phyloP scores from a whole-genome alignment of 352 stramenopile species.

The Pythium pyrilobum region DNA sequence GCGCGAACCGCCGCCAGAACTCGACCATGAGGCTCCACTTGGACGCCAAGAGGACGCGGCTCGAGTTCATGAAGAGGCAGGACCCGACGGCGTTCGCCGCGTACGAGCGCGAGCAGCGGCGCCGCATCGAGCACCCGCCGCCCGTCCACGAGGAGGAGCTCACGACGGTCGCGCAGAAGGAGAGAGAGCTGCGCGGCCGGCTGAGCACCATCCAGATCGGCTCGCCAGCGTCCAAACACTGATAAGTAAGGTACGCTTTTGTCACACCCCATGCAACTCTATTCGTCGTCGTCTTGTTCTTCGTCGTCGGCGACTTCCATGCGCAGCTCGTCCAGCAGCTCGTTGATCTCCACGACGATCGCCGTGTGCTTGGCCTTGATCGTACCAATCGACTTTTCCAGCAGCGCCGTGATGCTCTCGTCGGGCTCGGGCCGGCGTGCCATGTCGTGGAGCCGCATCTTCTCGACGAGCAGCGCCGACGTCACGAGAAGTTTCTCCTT shows the following conservation, averaged over 20 bases:
- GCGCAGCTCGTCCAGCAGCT: slow-evolving; percentile 63
- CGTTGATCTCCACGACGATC: slow-evolving; percentile 74
- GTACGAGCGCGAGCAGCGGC: slow-evolving; percentile 39
- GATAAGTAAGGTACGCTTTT: not conserved
- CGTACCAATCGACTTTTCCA: slow-evolving; percentile 53
- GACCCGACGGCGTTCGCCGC: slow-evolving; percentile 47
- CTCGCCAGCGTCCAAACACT: slow-evolving; percentile 1
- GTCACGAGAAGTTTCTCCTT: slow-evolving; percentile 83
- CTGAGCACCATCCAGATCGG: slow-evolving; percentile 42
- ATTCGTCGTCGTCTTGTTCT: slow-evolving; percentile 22
- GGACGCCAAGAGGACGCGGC: slow-evolving; percentile 62
- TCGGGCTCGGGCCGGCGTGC: slow-evolving; percentile 34
- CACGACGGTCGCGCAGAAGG: slow-evolving; percentile 39
- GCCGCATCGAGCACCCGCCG: slow-evolving; percentile 40
- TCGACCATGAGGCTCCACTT: slow-evolving; percentile 74
- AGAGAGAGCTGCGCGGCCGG: slow-evolving; percentile 46
- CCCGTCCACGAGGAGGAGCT: slow-evolving; percentile 48
- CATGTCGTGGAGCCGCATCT: slow-evolving; percentile 58
- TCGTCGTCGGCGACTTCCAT: slow-evolving; percentile 60
- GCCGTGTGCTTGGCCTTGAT: slow-evolving; percentile 52
- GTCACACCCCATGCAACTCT: not conserved
- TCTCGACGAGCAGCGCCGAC: slow-evolving; percentile 74
- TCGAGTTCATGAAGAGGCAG: slow-evolving; percentile 63
- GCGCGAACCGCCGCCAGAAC: slow-evolving; percentile 49
- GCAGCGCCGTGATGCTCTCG: slow-evolving; percentile 38